phyloP scores from a whole-genome alignment of 2,329 filamentous ascomycete genomes.

The Penicillium fuscoglaucum region DNA sequence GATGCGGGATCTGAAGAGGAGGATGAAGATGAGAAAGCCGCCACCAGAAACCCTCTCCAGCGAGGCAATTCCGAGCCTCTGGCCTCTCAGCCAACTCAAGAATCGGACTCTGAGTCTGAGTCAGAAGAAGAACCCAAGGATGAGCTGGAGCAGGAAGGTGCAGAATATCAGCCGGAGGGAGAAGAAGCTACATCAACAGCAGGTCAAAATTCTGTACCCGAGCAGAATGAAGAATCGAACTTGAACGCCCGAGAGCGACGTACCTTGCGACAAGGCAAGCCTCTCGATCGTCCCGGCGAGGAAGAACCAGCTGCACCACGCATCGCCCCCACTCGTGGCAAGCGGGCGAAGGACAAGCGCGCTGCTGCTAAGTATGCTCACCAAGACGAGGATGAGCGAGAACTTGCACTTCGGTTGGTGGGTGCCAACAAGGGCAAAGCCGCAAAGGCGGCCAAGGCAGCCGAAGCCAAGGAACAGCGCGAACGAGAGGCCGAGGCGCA shows the following conservation, averaged over 20 bases:
- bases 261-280: conserved; percentile 33
- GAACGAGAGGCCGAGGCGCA: conserved; percentile 72
- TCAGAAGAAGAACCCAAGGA: conserved; percentile 28
- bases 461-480: conserved; percentile 62
- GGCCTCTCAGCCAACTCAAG: neutral
- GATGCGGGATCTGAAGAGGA: conserved; percentile 21
- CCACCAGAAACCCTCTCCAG: conserved; percentile 24
- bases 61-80: conserved; percentile 16
- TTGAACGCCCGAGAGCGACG: conserved; percentile 49
- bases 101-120: conserved; percentile 10
- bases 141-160: conserved; percentile 2
- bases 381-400: conserved; percentile 92
- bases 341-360: conserved; percentile 81
- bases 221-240: conserved; percentile 30
- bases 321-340: conserved; percentile 59
- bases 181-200: conserved; percentile 22
- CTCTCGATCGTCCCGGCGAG: conserved; percentile 20
- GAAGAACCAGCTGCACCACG: conserved; percentile 24
- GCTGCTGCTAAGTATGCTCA: conserved; percentile 85
- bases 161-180: conserved; percentile 4
- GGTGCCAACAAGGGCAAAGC: conserved; percentile 61
- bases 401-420: conserved; percentile 80
- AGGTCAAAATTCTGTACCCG: conserved; percentile 27
- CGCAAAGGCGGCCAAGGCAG: conserved; percentile 63
- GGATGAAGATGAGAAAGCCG: conserved; percentile 24